These are phyloP conservation scores for Cutaneotrichosporon mucoides DNA, from an alignment of 1,284 basidiomycete genomes.

Conservation along the genomic window DNA sequence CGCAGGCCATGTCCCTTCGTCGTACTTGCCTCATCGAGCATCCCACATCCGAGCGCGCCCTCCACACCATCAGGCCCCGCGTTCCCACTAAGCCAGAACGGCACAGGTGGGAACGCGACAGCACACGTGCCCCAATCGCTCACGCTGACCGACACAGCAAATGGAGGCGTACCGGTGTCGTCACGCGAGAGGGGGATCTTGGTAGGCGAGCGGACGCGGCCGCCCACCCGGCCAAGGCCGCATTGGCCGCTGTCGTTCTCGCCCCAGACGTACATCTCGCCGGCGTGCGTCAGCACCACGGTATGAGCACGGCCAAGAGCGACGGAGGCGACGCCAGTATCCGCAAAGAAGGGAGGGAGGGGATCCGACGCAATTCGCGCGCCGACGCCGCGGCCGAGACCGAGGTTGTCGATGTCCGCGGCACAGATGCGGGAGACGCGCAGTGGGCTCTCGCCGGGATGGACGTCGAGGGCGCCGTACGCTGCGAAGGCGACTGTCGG, in stretches of 20 bases:
- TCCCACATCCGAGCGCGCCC: background rate
- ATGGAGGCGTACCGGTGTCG: background rate
- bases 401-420: background rate
- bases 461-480: background rate
- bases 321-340: background rate
- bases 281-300: background rate
- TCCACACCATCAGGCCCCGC: background rate
- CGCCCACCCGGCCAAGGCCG: background rate
- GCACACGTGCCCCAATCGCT: conserved; percentile 1
- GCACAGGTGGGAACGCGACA: background rate
- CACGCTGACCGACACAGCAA: background rate
- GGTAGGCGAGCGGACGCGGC: background rate
- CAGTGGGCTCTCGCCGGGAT: background rate
- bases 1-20: background rate
- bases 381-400: background rate
- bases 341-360: background rate
- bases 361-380: background rate
- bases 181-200: background rate
- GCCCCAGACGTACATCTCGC: background rate
- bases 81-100: background rate
- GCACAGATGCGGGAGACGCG: background rate
- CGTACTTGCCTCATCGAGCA: background rate
- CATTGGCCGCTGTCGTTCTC: conserved; percentile 1
- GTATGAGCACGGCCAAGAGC: background rate
- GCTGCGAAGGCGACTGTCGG: background rate